Evolutionary conservation across 1,284 basidiomycete species (phyloP).

Genomic region (Hemileia vastatrix): DNA sequence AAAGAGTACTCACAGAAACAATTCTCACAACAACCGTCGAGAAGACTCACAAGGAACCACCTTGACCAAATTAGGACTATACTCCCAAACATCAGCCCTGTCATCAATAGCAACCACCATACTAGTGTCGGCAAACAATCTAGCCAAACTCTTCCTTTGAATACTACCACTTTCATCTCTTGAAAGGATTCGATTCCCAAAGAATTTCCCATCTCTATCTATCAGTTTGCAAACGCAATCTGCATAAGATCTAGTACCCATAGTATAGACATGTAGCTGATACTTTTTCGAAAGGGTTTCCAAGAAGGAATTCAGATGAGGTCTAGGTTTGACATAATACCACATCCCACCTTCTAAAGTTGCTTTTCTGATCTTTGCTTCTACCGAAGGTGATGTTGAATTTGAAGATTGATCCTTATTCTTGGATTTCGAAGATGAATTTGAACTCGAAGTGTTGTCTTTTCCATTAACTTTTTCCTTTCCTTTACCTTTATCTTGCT

Average conservation of each 20-base stretch:
- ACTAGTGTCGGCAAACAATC: conserved; percentile 42
- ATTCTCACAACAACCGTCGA: background rate
- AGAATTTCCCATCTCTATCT: conserved; percentile 38
- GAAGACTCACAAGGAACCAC: conserved; percentile 35
- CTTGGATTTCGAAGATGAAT: background rate
- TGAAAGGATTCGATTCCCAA: conserved; percentile 39
- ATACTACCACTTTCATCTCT: conserved; percentile 40
- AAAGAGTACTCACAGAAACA: no score
- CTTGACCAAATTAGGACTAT: conserved; percentile 40
- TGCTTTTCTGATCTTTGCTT: background rate
- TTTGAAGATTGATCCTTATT: background rate
- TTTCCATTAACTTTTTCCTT: no score
- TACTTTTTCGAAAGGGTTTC: conserved; percentile 31
- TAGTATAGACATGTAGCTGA: conserved; percentile 43
- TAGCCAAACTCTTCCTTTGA: conserved; percentile 36
- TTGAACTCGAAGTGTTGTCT: no score
- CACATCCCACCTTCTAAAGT: conserved; percentile 32
- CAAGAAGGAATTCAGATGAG: conserved; percentile 33
- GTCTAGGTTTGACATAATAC: conserved; percentile 43
- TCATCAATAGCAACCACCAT: conserved; percentile 45
- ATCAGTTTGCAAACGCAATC: conserved; percentile 42
- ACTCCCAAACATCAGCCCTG: conserved; percentile 41
- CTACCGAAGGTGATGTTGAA: background rate
- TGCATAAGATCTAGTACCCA: conserved; percentile 44
- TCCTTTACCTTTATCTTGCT: no score